Base-by-base conservation (phyloP, 805 yeast genomes). In the Metschnikowia sp. region DNA sequence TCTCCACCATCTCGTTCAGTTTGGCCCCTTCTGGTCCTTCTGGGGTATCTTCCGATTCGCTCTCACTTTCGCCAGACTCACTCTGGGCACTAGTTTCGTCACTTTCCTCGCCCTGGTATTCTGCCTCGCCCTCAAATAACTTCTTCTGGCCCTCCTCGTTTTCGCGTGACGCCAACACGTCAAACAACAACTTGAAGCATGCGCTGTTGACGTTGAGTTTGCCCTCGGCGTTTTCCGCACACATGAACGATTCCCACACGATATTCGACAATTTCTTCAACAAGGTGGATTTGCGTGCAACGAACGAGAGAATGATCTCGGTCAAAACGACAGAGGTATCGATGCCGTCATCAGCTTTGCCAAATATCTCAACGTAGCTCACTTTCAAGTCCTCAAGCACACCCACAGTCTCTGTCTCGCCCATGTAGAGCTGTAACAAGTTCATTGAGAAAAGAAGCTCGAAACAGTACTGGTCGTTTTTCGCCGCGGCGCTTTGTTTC, bases 361-460 rank as follows among this genome's bases (percentile, higher is more conserved):
- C 64, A 22, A 78, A 63, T 40, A 74, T 62, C 45, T 70, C 73
- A 30, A 73, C 73, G 58, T 80, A 86, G 51, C 88, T 83, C 26
- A 75, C 64, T 47, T 79, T 79, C 41, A 92, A 66, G 61, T 92
- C 98, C 28, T 81, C 83, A 33, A 92, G 70, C 13, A 88, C 82
- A 32, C 81, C 73, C 7, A 86, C 79, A 0, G 96, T 84, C 50
- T 92, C 97, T 6, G 82, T 72, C 54, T 79, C 89, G 22, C 91
- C 95, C 45, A 82, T 70, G 60, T 83, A 90, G 32, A 91, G 72
- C 62, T 89, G 96, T 11, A 92, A 61, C 19, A 90, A 65, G 3
- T 84, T 84, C 77, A 87, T 80, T 0, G 96, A 84, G 47, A 87
- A 79, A 39, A 92, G 69, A 33, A 88, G 68, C 63, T 89, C 95